Percentiles rank a stretch among this genome's conserved stretches.
phyloP scores from a whole-genome alignment of 1,139 yeast genomes.

The Yamadazyma dendronema region DNA sequence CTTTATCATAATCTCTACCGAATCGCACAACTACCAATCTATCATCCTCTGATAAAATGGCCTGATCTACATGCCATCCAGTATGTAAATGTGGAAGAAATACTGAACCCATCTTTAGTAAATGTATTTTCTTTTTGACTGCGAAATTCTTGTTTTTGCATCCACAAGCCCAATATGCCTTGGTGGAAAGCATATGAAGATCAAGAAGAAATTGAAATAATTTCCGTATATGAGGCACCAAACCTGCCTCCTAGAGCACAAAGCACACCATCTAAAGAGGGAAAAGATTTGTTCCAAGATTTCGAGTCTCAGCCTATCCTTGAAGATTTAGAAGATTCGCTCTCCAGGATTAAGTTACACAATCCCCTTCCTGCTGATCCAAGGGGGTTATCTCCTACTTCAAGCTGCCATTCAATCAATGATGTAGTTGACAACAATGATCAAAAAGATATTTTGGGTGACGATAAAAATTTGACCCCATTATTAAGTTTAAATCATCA shows the following conservation, averaged over 20 bases:
- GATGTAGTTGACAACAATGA: slow-evolving; percentile 12
- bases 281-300: not conserved
- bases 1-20: slow-evolving; percentile 74
- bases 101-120: slow-evolving; percentile 69
- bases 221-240: slow-evolving; percentile 1
- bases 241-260: not conserved
- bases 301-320: slow-evolving; percentile 8
- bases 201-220: not conserved
- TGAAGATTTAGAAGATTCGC: slow-evolving; percentile 13
- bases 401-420: not conserved
- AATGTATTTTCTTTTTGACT: not conserved
- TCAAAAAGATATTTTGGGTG: not conserved
- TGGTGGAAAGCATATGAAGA: slow-evolving; percentile 9
- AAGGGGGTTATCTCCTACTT: no score
- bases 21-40: slow-evolving; percentile 84
- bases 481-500: no score
- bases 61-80: slow-evolving; percentile 97
- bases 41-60: slow-evolving; percentile 81
- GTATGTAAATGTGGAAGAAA: slow-evolving; percentile 83
- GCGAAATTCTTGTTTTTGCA: slow-evolving; percentile 12
- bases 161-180: slow-evolving; percentile 9
- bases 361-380: not conserved
- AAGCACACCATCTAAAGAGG: not conserved
- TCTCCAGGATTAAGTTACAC: slow-evolving; percentile 2
- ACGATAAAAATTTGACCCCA: no score